Percentiles rank a stretch among this genome's conserved stretches.
Evolutionary conservation across 495 filamentous ascomycete genomes (phyloP).

Genomic region (Podospora bellae-mahoneyi): DNA sequence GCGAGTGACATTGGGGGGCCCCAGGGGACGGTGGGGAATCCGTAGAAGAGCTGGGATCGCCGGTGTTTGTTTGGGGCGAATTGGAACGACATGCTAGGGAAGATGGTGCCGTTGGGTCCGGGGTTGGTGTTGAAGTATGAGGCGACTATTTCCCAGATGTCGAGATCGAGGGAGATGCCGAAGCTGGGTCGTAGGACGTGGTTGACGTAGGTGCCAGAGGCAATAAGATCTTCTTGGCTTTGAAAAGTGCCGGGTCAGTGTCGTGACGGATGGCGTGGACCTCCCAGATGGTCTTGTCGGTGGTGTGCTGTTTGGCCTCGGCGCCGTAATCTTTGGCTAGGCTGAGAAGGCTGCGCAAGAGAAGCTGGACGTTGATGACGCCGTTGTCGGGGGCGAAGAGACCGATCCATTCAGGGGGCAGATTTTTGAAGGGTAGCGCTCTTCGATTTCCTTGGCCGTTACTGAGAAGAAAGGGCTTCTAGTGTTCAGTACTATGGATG

Average conservation of each 20-base stretch:
- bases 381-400: slow-evolving; percentile 24
- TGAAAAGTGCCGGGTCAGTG: background rate
- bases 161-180: slow-evolving; percentile 17
- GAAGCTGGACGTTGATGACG: slow-evolving; percentile 10
- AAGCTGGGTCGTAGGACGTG: slow-evolving; percentile 23
- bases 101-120: slow-evolving; percentile 20
- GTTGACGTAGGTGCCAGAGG: slow-evolving; percentile 22
- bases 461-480: slow-evolving; percentile 7
- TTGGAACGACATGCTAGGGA: slow-evolving; percentile 27
- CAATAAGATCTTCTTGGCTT: slow-evolving; percentile 20
- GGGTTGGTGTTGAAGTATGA: slow-evolving; percentile 23
- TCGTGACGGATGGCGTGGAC: slow-evolving; percentile 12
- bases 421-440: slow-evolving; percentile 22
- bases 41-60: slow-evolving; percentile 22
- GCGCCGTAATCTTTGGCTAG: slow-evolving; percentile 14
- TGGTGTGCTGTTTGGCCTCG: slow-evolving; percentile 12
- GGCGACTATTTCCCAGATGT: slow-evolving; percentile 25
- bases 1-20: slow-evolving; percentile 21
- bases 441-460: slow-evolving; percentile 19
- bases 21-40: slow-evolving; percentile 24
- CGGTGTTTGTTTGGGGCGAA: slow-evolving; percentile 18
- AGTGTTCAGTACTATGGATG: background rate
- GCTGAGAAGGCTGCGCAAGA: slow-evolving; percentile 5
- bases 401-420: slow-evolving; percentile 14
- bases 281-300: slow-evolving; percentile 12